These are phyloP conservation scores for Capillidium heterosporum DNA, from an alignment of 371 early-diverging fungal species.

Conservation along the genomic window DNA sequence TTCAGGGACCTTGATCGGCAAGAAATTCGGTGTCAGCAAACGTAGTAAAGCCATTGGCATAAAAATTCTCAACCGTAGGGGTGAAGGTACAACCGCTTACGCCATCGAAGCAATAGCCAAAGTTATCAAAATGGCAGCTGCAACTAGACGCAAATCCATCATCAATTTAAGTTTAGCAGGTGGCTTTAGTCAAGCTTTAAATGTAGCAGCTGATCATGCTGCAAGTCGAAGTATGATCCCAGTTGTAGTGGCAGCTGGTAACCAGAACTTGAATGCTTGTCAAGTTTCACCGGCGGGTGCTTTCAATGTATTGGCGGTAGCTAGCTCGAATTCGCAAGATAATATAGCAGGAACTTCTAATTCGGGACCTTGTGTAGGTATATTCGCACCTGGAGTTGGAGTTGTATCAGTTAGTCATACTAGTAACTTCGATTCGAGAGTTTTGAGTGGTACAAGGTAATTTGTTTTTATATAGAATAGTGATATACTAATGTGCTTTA, in stretches of 20 bases:
- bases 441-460: slow-evolving; percentile 3
- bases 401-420: neutral
- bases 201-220: slow-evolving; percentile 11
- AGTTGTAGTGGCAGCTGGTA: slow-evolving; percentile 48
- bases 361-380: slow-evolving; percentile 50
- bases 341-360: slow-evolving; percentile 46
- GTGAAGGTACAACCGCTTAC: slow-evolving; percentile 8
- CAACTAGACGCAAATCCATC: neutral
- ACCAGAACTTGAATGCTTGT: slow-evolving; percentile 29
- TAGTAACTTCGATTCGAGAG: neutral
- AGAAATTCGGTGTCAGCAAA: slow-evolving; percentile 17
- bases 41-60: slow-evolving; percentile 43
- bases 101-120: slow-evolving; percentile 16
- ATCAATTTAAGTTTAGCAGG: slow-evolving; percentile 12
- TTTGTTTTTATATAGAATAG: neutral
- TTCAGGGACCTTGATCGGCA: slow-evolving; percentile 54
- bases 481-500: neutral
- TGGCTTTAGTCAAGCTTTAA: slow-evolving; percentile 6
- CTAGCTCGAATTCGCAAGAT: slow-evolving; percentile 34
- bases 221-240: slow-evolving; percentile 18
- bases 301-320: slow-evolving; percentile 26
- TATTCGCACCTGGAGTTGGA: slow-evolving; percentile 33
- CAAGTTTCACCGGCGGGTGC: slow-evolving; percentile 36
- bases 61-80: slow-evolving; percentile 33
- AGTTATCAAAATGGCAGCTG: slow-evolving; percentile 10